A percentile compares a stretch with the other conserved stretches of the same genome.
Evolutionary conservation across 148 eudicot genomes (phyloP).

Genomic region (Cornus controversa): DNA sequence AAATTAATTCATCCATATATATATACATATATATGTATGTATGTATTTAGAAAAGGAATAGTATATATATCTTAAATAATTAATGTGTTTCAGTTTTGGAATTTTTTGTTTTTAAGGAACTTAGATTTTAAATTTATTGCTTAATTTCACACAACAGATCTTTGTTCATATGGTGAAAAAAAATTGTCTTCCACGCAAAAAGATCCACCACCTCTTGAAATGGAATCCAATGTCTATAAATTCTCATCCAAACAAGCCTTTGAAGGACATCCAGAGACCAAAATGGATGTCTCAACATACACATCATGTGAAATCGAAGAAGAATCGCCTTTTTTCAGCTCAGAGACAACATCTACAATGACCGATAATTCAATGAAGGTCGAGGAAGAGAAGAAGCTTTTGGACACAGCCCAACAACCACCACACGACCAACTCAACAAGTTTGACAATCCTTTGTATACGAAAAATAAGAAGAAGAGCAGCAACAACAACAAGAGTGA

Average conservation of each 20-base stretch:
- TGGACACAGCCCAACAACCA: not conserved
- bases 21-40: too few species aligned
- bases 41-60: not conserved
- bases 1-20: not conserved
- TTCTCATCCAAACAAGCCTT: not conserved
- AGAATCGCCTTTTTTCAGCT: constrained; percentile 30
- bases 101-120: too few species aligned
- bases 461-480: constrained; percentile 6
- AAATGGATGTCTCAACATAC: constrained; percentile 20
- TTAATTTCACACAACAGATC: constrained; percentile 12
- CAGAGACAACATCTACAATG: constrained; percentile 34
- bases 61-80: too few species aligned
- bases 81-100: too few species aligned
- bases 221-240: not conserved
- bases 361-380: constrained; percentile 28
- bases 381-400: constrained; percentile 15
- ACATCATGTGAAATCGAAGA: constrained; percentile 34
- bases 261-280: constrained; percentile 9
- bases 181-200: not conserved
- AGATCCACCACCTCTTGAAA: not conserved
- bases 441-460: not conserved
- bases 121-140: too few species aligned
- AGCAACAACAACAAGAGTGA: not conserved
- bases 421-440: not conserved
- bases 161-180: constrained; percentile 13